Conservation (phyloP, 768 basidiomycete genomes). For the Auriscalpium orientale region DNA sequence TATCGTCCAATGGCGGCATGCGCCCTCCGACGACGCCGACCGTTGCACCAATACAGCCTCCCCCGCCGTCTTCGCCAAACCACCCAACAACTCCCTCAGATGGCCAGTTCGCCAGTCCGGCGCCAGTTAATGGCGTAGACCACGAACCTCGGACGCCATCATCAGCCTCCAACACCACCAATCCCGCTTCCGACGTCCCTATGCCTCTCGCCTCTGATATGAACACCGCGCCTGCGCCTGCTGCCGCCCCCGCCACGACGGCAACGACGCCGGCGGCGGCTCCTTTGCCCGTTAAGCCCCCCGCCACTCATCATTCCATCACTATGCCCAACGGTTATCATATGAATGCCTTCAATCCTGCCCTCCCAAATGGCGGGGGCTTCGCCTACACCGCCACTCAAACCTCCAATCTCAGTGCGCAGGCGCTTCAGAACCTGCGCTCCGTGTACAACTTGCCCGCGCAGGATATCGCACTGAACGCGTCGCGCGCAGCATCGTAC, state of each 20-base stretch:
- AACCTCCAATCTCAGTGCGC: conserved; percentile 38
- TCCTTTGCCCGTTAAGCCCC: conserved; percentile 42
- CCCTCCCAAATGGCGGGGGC: conserved; percentile 28
- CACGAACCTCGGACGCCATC: not conserved
- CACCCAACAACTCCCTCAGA: conserved; percentile 10
- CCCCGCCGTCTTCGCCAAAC: conserved; percentile 15
- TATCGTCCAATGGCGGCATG: conserved; percentile 51
- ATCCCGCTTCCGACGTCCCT: not conserved
- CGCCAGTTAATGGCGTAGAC: not conserved
- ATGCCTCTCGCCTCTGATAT: conserved; percentile 4
- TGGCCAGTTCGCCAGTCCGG: not conserved
- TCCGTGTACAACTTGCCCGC: conserved; percentile 39
- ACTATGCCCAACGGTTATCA: conserved; percentile 37
- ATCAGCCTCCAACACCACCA: not conserved
- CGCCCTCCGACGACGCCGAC: conserved; percentile 38
- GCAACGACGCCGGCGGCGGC: conserved; percentile 17
- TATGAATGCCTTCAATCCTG: conserved; percentile 34
- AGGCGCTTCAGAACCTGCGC: conserved; percentile 57
- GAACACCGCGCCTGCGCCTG: conserved; percentile 3
- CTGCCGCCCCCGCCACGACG: conserved; percentile 2
- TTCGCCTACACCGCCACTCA: conserved; percentile 28
- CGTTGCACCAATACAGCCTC: conserved; percentile 23
- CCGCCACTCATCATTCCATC: conserved; percentile 30
- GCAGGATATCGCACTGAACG: conserved; percentile 28
- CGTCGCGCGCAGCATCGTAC: conserved; percentile 26